phyloP scores from a whole-genome alignment of 768 basidiomycete genomes.

The Dentipellis sp. region DNA sequence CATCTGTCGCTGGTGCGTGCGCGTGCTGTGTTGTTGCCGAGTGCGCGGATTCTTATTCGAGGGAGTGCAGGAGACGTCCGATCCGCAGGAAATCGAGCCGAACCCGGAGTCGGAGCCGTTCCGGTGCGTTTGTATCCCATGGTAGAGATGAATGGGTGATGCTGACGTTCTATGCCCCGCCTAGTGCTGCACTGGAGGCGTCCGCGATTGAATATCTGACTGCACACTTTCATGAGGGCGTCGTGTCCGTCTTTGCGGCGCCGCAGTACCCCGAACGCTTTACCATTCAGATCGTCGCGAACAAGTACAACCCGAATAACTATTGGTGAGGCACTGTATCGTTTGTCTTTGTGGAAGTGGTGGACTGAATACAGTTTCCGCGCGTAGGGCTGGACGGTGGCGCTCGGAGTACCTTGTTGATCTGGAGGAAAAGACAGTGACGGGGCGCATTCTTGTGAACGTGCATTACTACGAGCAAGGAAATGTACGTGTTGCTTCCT shows the following conservation, averaged over 20 bases:
- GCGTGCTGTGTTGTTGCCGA: background rate
- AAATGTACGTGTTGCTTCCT: slow-evolving; percentile 45
- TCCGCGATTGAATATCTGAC: slow-evolving; percentile 58
- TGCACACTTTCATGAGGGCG: slow-evolving; percentile 80
- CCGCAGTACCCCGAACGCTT: slow-evolving; percentile 38
- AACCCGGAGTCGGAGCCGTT: slow-evolving; percentile 63
- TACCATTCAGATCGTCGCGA: slow-evolving; percentile 80
- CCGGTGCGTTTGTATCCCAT: slow-evolving; percentile 38
- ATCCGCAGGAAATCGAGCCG: slow-evolving; percentile 54
- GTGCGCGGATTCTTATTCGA: no score
- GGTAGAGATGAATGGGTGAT: background rate
- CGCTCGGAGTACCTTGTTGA: slow-evolving; percentile 79
- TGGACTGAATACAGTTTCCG: background rate
- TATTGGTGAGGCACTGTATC: slow-evolving; percentile 58
- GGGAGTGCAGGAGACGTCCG: slow-evolving; percentile 58
- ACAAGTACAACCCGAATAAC: slow-evolving; percentile 91
- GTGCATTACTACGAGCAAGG: slow-evolving; percentile 99
- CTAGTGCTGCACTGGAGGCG: slow-evolving; percentile 62
- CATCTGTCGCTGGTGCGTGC: slow-evolving; percentile 69
- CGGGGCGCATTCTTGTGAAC: slow-evolving; percentile 71
- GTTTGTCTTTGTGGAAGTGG: background rate
- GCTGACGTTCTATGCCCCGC: background rate
- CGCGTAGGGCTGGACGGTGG: slow-evolving; percentile 86
- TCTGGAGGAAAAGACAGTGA: slow-evolving; percentile 47
- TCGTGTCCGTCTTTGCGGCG: slow-evolving; percentile 60